phyloP scores from a whole-genome alignment of 805 yeast genomes.

The Pichia sporocuriosa region DNA sequence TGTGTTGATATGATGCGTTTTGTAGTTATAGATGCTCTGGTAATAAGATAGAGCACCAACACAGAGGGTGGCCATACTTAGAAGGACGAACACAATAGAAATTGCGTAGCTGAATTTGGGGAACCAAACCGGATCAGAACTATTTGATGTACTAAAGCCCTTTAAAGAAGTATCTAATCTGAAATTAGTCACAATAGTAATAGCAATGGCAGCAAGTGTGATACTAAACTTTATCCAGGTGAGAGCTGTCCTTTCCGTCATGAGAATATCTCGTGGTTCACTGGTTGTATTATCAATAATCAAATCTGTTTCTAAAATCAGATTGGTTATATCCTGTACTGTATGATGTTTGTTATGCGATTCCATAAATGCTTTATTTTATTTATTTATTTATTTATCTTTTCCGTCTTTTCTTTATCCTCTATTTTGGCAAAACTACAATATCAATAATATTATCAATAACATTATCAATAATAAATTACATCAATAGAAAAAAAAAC shows the following conservation, averaged over 20 bases:
- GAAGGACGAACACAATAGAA: conserved; percentile 29
- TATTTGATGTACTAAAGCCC: conserved; percentile 14
- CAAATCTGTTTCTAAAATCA: conserved; percentile 17
- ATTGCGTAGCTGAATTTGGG: conserved; percentile 20
- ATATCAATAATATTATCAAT: too few relatives aligned
- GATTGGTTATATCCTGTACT: not conserved
- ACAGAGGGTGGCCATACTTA: conserved; percentile 34
- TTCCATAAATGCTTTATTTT: too few relatives aligned
- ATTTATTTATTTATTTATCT: too few relatives aligned
- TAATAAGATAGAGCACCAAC: conserved; percentile 37
- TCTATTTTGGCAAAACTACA: too few relatives aligned
- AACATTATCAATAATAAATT: too few relatives aligned
- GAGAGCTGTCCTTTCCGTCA: conserved; percentile 47
- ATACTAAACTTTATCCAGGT: conserved; percentile 42
- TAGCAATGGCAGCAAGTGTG: conserved; percentile 39
- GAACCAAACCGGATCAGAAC: conserved; percentile 6
- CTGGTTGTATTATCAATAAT: conserved; percentile 33
- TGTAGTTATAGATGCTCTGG: conserved; percentile 38
- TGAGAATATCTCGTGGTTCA: conserved; percentile 50
- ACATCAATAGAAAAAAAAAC: too few relatives aligned
- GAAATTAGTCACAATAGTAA: conserved; percentile 41
- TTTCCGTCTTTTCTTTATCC: too few relatives aligned
- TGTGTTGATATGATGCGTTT: conserved; percentile 35
- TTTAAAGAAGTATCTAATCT: conserved; percentile 32
- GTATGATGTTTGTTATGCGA: not conserved